Percentiles rank a stretch among this genome's conserved stretches.
Evolutionary conservation across 495 filamentous ascomycete species (phyloP).

Genomic region (Penicillium tannophilum): DNA sequence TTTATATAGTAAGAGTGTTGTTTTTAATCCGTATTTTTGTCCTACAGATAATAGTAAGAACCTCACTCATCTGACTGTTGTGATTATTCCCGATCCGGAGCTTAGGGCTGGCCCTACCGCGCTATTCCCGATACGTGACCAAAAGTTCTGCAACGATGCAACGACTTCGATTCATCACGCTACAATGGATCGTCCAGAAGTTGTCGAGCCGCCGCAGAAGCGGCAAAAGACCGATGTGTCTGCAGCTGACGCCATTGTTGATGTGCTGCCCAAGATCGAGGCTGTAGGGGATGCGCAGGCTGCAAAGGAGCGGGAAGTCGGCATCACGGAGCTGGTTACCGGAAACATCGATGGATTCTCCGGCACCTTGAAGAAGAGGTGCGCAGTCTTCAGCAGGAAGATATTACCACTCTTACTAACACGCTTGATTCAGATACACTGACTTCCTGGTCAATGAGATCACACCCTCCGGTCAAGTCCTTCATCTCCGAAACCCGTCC

Average conservation of each 20-base stretch:
- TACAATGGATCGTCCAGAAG: slow-evolving; percentile 44
- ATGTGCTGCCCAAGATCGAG: slow-evolving; percentile 12
- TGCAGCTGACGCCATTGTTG: slow-evolving; percentile 19
- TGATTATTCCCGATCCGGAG: slow-evolving; percentile 21
- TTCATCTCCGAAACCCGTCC: slow-evolving; percentile 65
- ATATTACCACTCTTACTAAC: slow-evolving; percentile 3
- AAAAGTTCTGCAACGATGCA: slow-evolving; percentile 22
- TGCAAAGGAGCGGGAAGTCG: slow-evolving; percentile 52
- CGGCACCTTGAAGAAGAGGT: slow-evolving; percentile 63
- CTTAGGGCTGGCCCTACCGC: slow-evolving; percentile 26
- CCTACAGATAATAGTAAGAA: not conserved
- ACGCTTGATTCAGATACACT: slow-evolving; percentile 65
- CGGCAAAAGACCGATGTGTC: slow-evolving; percentile 41
- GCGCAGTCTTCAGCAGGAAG: slow-evolving; percentile 3
- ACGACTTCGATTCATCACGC: slow-evolving; percentile 10
- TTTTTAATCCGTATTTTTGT: too few species aligned
- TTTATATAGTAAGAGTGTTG: too few species aligned
- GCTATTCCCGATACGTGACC: slow-evolving; percentile 26
- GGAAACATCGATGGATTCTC: slow-evolving; percentile 50
- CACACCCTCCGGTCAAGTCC: slow-evolving; percentile 69
- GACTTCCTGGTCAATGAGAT: slow-evolving; percentile 98
- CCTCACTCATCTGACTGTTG: not conserved
- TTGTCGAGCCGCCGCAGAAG: slow-evolving; percentile 47
- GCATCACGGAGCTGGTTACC: slow-evolving; percentile 59
- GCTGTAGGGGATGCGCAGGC: slow-evolving; percentile 31